Evolutionary conservation across 2,329 filamentous ascomycete species (phyloP).

Genomic region (Pyricularia sp.): DNA sequence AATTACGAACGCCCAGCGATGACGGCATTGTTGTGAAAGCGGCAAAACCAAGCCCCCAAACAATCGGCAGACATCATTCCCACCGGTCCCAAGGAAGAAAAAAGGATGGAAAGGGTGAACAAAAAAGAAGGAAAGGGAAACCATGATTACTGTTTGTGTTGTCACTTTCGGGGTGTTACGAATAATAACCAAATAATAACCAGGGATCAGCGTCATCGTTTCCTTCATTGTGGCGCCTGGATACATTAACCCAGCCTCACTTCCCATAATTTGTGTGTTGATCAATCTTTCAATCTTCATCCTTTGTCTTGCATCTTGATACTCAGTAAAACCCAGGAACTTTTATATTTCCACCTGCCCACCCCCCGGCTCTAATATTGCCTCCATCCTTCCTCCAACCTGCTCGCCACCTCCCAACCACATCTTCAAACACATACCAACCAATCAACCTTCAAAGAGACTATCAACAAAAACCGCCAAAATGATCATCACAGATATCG

Average conservation of each 20-base stretch:
- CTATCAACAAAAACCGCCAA: conserved; percentile 10
- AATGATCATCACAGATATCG: conserved; percentile 40
- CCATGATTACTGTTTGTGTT: neutral
- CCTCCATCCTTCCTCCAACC: neutral
- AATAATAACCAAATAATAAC: neutral
- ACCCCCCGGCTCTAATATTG: neutral
- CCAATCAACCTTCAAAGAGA: neutral
- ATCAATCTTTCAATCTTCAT: neutral
- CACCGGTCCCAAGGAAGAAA: neutral
- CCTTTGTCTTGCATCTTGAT: neutral
- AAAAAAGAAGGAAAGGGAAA: neutral
- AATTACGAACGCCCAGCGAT: neutral
- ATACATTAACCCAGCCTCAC: neutral
- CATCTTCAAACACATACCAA: neutral
- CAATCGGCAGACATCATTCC: neutral
- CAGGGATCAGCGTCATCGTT: neutral
- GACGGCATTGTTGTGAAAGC: neutral
- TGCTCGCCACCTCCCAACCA: neutral
- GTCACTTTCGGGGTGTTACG: neutral
- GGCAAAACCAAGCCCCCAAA: neutral
- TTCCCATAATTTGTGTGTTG: neutral
- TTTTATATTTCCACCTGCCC: neutral
- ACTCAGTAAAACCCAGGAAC: neutral
- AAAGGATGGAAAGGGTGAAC: too few species aligned
- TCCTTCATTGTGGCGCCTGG: neutral